Evolutionary conservation across 2,329 filamentous ascomycete species (phyloP), one percentile per base, ranked within the genome.

Genomic region (Neonectria sp.): DNA sequence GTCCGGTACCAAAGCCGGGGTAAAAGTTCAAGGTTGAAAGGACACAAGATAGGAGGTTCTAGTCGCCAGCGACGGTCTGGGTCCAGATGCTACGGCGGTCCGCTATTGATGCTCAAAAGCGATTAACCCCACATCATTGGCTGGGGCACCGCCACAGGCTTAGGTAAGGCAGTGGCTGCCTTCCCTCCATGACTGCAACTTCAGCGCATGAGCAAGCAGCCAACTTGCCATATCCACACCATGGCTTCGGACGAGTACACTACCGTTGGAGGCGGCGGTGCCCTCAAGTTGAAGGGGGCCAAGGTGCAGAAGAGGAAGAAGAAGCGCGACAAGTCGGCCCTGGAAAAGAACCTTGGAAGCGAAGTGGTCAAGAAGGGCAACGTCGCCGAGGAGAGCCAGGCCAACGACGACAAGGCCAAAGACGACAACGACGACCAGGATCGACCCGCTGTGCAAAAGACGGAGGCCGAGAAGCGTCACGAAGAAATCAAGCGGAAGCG

Each of bases 231-330:
- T 35, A 63, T 56, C 63, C 67, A 65, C 52, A 73, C 37, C 52
- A 95, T 95, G 92, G 88, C 91, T 27, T 87, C 89, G 62, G 91
- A 93, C 79, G 93, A 97, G 73, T 97, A 97, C 84, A 81, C 86
- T 55, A 83, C 89, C 69, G 81, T 85, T 63, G 87, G 88, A 68
- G 87, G 90, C 65, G 90, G 91, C 76, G 94, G 94, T 74, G 92
- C 92, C 68, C 88, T 98, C 37, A 95, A 94, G 79, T 88, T 98
- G 67, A 98, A 98, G 84, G 94, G 95, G 76, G 88, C 85, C 68
- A 91, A 90, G 76, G 84, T 89, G 33, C 80, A 87, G 69, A 91
- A 89, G 76, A 84, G 89, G 71, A 90, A 92, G 76, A 92, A 90
- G 79, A 93, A 91, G 81, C 80, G 83, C 70, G 83, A 82, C 72